Base-by-base conservation (phyloP, 192 early-diverging fungal genomes). In the Chytriomyces sp. region DNA sequence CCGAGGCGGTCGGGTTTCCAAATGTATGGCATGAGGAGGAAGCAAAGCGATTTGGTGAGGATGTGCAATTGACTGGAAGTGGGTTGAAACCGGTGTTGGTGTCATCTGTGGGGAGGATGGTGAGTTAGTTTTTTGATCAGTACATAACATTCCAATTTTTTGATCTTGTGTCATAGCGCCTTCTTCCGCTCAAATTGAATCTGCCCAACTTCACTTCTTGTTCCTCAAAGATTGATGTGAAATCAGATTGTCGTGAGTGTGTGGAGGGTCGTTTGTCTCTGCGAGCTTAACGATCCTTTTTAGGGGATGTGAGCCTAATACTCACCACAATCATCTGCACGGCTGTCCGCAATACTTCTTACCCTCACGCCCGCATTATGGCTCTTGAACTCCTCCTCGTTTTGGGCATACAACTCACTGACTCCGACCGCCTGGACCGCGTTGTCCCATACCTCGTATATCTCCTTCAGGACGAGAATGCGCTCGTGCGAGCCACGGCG, bases 391-490 rank as follows among this genome's bases (percentile, higher is more conserved):
- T 94, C 53, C 73, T 93, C 0, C 76, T 94, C 0, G 90, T 86
- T 2, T 73, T 94, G 7, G 66, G 66, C 8, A 68, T 68, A 22
- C 52, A 68, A 64, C 70, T 93, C 1, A 70, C 88, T 3, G 93
- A 94, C 54, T 88, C 89, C 59, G 80, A 88, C 33, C 88, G 88
- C 41, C 75, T 94, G 8, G 93, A 94, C 75, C 78, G 92, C 22
- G 67, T 92, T 22, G 79, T 93, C n/a, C 93, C 93, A 34, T 93
- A 91, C 75, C 55, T 94, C n/a, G 83, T 93, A 10, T 72, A 78
- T 0, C 69, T 92, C 6, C 59, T 93, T 1, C 73, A 75, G 2
- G 92, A 93, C 70, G 85, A 92, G 38, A 80, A 81, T 40, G 82
- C 82, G 10, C 39, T 86, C 8, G 91, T 93, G 5, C 74, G 88